phyloP scores from a whole-genome alignment of 345 rosid species.

The Lenwebbia sp. region DNA sequence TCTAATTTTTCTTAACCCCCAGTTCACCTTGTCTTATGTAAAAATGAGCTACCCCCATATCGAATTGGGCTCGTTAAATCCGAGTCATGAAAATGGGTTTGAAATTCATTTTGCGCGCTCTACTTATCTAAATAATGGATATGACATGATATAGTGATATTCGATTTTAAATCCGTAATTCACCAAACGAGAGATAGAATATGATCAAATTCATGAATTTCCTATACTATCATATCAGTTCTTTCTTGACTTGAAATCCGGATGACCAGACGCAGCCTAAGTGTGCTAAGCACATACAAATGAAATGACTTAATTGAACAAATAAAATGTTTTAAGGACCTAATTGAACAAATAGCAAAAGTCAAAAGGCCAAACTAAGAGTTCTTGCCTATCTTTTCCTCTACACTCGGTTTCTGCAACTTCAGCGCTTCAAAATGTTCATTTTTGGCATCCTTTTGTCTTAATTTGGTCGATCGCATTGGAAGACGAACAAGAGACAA shows the following conservation, averaged over 20 bases:
- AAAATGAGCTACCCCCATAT: fast-evolving
- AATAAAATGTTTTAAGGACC: neutral
- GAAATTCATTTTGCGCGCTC: neutral
- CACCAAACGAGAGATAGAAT: no score
- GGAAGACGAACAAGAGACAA: neutral
- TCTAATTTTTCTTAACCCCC: neutral
- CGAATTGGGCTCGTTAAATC: neutral
- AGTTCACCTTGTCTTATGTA: neutral
- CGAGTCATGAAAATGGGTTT: neutral
- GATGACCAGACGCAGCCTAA: no score
- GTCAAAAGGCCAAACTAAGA: neutral
- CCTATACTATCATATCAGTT: no score
- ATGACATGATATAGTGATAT: no score
- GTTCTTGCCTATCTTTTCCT: neutral
- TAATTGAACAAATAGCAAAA: neutral
- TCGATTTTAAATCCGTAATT: no score
- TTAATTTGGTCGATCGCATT: neutral
- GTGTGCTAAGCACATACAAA: neutral
- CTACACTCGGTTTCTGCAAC: neutral
- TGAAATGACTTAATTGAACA: neutral
- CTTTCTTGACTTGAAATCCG: no score
- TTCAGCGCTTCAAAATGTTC: neutral
- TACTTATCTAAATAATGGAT: no score
- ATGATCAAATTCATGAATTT: no score
- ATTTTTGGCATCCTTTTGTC: neutral